Evolutionary conservation across 1,139 yeast species (phyloP), one percentile per base, ranked within the genome.

Genomic region (Pneumocystis sp.): DNA sequence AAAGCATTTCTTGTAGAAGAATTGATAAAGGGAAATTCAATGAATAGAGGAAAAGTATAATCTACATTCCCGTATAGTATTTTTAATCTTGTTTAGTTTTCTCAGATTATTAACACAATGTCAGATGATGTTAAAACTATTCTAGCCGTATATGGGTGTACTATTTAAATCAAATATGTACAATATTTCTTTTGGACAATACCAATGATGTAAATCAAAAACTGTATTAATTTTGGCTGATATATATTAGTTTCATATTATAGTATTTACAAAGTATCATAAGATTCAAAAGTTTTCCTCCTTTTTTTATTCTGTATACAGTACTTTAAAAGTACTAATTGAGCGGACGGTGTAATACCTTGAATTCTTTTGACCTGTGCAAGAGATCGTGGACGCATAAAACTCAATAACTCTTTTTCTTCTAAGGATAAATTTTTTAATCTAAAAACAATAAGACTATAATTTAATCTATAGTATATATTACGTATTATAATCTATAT

Each of bases 331-430:
- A 76, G 67, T 65, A 74, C 76, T 40, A 77, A 72, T 64, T 78
- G 74, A 1, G 80, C 80, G 0, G 79, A 76, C 1, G 97, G 96
- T 0, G 97, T 93, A 0, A 93, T 85, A 0, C 98, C 97, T 72
- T 93, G 96, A 21, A 91, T 87, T 70, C 97, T 80, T 72, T 96
- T 81, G 0, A 97, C 97, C 73, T 93, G 97, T 0, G 97, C 97
- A 63, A 93, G 83, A 0, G 97, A 93, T 66, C 83, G 83, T 0
- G 98, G 98, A 69, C 89, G 87, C 17, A 89, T 83, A 5, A 82
- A 80, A 71, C 89, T 88, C 66, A 93, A 79, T 31, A 88, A 76
- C 45, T 79, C 79, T 65, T 89, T 83, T 31, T 85, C 95, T 73
- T 93, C 98, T 59, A 82, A 80, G 0, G 96, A 88, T 21, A 93